phyloP scores from a whole-genome alignment of 345 rosid genomes.

The Xanthoceras sorbifolium region DNA sequence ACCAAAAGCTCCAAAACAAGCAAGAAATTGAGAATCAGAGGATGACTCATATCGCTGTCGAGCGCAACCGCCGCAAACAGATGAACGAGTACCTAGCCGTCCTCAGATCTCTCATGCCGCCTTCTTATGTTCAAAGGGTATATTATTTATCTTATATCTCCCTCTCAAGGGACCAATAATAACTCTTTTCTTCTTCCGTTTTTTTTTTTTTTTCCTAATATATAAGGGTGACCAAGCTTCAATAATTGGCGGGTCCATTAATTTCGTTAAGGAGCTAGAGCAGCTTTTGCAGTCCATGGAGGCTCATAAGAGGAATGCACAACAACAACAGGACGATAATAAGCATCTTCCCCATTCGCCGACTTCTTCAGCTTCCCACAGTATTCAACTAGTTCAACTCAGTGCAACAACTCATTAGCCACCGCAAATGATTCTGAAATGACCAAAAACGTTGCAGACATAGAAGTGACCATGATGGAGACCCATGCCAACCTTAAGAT shows the following conservation, averaged over 20 bases:
- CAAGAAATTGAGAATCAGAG: slow-evolving; percentile 94
- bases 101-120: slow-evolving; percentile 83
- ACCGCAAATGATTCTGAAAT: slow-evolving; percentile 17
- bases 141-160: background rate
- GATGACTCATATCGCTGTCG: slow-evolving; percentile 91
- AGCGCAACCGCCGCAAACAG: slow-evolving; percentile 93
- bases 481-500: slow-evolving; percentile 84
- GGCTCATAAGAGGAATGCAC: slow-evolving; percentile 44
- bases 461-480: slow-evolving; percentile 88
- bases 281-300: slow-evolving; percentile 74
- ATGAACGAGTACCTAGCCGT: slow-evolving; percentile 89
- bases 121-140: slow-evolving; percentile 93
- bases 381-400: slow-evolving; percentile 49
- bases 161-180: background rate
- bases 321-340: slow-evolving; percentile 10
- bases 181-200: too few species aligned
- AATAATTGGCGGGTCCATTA: slow-evolving; percentile 87
- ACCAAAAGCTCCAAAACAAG: slow-evolving; percentile 62
- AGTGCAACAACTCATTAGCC: slow-evolving; percentile 9
- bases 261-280: slow-evolving; percentile 85
- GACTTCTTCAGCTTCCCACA: slow-evolving; percentile 87
- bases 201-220: background rate
- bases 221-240: slow-evolving; percentile 93
- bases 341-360: slow-evolving; percentile 46
- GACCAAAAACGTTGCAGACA: slow-evolving; percentile 42